Evolutionary conservation across 805 yeast species (phyloP).

Genomic region (Myxozyma vanderwaltii): DNA sequence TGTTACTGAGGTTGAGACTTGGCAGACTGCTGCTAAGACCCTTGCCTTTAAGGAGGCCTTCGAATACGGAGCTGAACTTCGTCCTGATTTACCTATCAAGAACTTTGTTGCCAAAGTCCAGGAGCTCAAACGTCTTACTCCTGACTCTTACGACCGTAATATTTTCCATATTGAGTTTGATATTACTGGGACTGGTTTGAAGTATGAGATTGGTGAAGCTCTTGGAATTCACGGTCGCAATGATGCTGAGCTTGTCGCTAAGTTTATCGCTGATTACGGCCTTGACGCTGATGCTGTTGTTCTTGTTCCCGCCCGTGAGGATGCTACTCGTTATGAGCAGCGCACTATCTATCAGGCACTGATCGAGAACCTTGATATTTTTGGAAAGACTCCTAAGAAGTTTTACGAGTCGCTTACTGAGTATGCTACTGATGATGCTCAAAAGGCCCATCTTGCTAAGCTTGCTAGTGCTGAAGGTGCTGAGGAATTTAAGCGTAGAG

Average conservation of each 20-base stretch:
- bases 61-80: constrained; percentile 56
- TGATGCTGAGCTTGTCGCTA: constrained; percentile 60
- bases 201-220: constrained; percentile 94
- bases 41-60: constrained; percentile 83
- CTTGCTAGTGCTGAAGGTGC: constrained; percentile 82
- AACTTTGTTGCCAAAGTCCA: constrained; percentile 87
- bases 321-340: constrained; percentile 58
- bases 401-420: constrained; percentile 82
- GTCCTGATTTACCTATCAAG: constrained; percentile 87
- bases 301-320: constrained; percentile 69
- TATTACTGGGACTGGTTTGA: constrained; percentile 83
- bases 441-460: constrained; percentile 61
- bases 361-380: constrained; percentile 77
- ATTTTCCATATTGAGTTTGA: constrained; percentile 97
- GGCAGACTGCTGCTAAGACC: constrained; percentile 63
- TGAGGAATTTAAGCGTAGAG: constrained; percentile 75
- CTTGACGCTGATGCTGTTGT: constrained; percentile 68
- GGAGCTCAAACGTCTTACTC: constrained; percentile 90
- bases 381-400: constrained; percentile 95
- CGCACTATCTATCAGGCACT: constrained; percentile 83
- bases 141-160: constrained; percentile 84
- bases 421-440: constrained; percentile 68
- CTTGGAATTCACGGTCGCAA: constrained; percentile 93
- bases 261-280: constrained; percentile 72
- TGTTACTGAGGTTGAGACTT: constrained; percentile 48